Base-by-base conservation (phyloP, 2,329 filamentous ascomycete genomes). In the Ophiocordyceps camponoti-leonardi region DNA sequence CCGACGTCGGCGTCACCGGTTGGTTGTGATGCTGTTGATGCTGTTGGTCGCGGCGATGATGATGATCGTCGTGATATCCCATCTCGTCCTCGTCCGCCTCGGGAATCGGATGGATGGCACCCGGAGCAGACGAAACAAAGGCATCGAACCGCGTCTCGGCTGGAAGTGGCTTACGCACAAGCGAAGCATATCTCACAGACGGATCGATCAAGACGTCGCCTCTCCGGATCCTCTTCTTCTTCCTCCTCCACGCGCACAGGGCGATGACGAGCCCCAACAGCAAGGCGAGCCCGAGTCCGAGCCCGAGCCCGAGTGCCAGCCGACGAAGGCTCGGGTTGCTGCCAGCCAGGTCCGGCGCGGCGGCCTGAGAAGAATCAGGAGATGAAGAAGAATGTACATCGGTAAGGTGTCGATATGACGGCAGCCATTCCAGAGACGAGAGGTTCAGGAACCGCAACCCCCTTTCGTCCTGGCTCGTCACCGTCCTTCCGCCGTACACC, bases 301-400 rank as follows among this genome's bases (percentile, higher is more conserved):
- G 60, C 1, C 81, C 81, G 2, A 81, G 61, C 0, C 79, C 79
- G 0, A 85, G 63, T 1, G 79, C 78, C 5, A 81, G 53, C 1
- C 51, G 52, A 46, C 50, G 59, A 35, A 50, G 54, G 33, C 51
- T 54, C 10, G 52, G 48, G 4, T 53, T 46, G 18, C 46, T 48
- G 12, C 42, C 45, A 3, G 49, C 43, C 8, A 54, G 49, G n/a
- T 49, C 53, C 10, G 60, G 57, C 0, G 54, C 56, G 39, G 52
- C 51, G 41, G 31, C 11, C 31, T 14, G 31, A 14, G 31, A 10
- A 5, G 11, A 14, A 16, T 35, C 6, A 30, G 6, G 28, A 12
- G 28, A 12, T 12, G 6, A 6, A 30, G 28, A n/a, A n/a, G n/a
- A n/a, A n/a, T n/a, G n/a, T n/a, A n/a, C 28, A 30, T 30, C 28